A percentile compares a stretch with the other conserved stretches of the same genome.
Evolutionary conservation across 495 filamentous ascomycete species (phyloP).

Genomic region (Friedmanniomyces simplex): DNA sequence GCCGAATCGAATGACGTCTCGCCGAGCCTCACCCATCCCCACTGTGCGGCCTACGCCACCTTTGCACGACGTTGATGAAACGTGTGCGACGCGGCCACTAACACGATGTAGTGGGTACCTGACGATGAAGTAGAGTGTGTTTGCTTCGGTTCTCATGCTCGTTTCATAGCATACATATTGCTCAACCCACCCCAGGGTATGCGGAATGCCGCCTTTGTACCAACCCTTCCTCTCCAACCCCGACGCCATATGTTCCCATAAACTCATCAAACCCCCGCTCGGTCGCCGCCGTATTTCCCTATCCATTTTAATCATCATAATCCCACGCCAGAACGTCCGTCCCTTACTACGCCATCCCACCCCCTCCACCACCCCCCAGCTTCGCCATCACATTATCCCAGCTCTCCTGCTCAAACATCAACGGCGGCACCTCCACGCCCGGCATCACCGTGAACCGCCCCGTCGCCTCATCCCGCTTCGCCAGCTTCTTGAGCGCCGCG

Average conservation of each 20-base stretch:
- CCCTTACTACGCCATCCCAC: not conserved
- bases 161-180: not conserved
- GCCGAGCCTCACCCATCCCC: too few relatives aligned
- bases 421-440: not conserved
- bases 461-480: slow-evolving; percentile 12
- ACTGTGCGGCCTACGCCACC: not conserved
- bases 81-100: not conserved
- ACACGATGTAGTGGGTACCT: too few relatives aligned
- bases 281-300: too few relatives aligned
- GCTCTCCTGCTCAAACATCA: slow-evolving; percentile 20
- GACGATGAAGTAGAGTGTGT: not conserved
- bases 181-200: not conserved
- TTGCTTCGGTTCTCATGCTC: not conserved
- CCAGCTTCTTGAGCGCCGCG: slow-evolving; percentile 26
- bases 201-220: not conserved
- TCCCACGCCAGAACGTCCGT: not conserved
- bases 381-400: slow-evolving; percentile 15
- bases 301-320: not conserved
- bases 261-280: too few relatives aligned
- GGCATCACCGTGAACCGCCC: not conserved
- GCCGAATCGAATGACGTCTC: too few relatives aligned
- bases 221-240: not conserved
- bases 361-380: not conserved
- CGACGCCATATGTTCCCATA: not conserved
- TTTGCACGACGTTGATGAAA: not conserved